Conservation (phyloP, 495 filamentous ascomycete species). For the Corynascus novoguineensis region DNA sequence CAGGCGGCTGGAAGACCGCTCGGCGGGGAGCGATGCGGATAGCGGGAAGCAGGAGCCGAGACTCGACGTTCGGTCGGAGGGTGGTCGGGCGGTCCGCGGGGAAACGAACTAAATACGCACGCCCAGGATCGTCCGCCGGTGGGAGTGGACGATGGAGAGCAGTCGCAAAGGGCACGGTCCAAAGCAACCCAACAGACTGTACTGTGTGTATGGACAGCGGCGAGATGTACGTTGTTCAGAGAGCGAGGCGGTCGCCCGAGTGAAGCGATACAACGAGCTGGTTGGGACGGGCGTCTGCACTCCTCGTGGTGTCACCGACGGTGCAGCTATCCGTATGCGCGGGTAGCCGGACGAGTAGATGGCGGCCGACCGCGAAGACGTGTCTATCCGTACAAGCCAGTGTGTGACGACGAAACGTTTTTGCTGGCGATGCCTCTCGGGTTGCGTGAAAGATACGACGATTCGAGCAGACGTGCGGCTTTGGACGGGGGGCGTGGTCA, state of each 20-base stretch:
- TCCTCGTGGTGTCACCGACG: constrained; percentile 18
- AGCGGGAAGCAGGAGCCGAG: constrained; percentile 18
- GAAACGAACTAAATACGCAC: constrained; percentile 15
- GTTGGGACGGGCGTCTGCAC: constrained; percentile 21
- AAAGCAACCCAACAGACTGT: constrained; percentile 8
- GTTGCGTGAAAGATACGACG: constrained; percentile 6
- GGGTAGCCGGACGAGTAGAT: constrained; percentile 16
- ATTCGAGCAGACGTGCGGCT: neutral
- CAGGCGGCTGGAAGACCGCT: constrained; percentile 26
- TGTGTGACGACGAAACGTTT: constrained; percentile 25
- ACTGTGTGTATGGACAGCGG: neutral
- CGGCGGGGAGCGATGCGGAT: constrained; percentile 23
- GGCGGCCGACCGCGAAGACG: constrained; percentile 13
- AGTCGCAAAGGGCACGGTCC: constrained; percentile 10
- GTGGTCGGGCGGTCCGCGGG: constrained; percentile 16
- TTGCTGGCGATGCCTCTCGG: constrained; percentile 13
- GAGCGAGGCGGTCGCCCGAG: neutral
- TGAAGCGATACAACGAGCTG: constrained; percentile 1
- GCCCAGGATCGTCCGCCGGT: neutral
- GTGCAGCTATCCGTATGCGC: constrained; percentile 28
- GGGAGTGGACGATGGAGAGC: neutral
- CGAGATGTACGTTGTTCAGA: neutral
- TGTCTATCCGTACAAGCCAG: constrained; percentile 18
- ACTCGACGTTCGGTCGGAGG: constrained; percentile 21
- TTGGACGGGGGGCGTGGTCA: neutral